Evolutionary conservation across 2,329 filamentous ascomycete species (phyloP), one percentile per base, ranked within the genome.

Genomic region (Byssochlamys sp.): DNA sequence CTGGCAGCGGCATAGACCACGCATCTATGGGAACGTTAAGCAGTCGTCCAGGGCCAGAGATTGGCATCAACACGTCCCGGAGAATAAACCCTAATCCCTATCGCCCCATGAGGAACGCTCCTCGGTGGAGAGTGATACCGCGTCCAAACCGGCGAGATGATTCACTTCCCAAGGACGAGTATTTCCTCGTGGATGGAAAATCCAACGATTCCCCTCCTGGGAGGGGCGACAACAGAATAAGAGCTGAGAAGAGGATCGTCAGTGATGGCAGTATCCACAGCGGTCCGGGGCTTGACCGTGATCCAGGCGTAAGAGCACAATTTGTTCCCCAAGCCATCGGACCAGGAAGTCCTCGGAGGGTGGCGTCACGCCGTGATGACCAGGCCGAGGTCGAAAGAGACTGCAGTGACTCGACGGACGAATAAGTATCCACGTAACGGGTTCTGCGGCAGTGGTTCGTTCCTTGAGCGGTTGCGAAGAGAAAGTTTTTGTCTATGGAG

Each of bases 121-220:
- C 49, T 28, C 49, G 14, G 2, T 51, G 25, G 27, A 12, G 25
- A 7, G 24, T 12, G 10, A 12, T n/a, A 10, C 19, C 61, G 25
- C 67, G 66, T 5, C 57, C 53, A 24, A 51, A 7, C 12, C 25
- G 7, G 49, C 9, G 25, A 51, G 49, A 51, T 26, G 25, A 26
- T 26, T 26, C 27, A n/a, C 27, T 24, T 14, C n/a, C 60, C 12
- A 55, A 60, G 39, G 63, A 71, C 24, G 69, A 69, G 53, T 70
- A 65, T 55, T 70, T 66, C 52, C 57, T 65, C 52, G 63, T 64
- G 4, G 68, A 70, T 31, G 66, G 66, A 52, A 72, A 70, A 56
- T 61, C 61, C 10, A 63, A 53, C 50, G 61, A 58, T 50, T 57
- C 58, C 4, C 60, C 60, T 29, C 68, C 66, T 2, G 65, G 67